These are phyloP conservation scores for Phialocephala sp. DNA, from an alignment of 2,329 filamentous ascomycete genomes.

Conservation along the genomic window DNA sequence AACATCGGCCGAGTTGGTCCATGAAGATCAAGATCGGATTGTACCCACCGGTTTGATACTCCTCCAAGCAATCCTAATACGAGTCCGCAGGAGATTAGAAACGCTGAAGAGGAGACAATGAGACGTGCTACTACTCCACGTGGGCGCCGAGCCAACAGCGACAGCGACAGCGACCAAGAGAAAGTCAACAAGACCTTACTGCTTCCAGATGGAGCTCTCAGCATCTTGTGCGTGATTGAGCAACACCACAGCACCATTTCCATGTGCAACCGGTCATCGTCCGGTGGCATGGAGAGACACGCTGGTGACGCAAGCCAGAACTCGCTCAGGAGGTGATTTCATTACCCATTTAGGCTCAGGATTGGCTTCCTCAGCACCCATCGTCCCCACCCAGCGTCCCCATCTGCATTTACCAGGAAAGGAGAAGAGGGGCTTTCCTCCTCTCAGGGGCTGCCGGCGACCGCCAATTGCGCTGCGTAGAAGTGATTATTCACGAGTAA, in stretches of 20 bases:
- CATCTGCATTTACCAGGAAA: constrained; percentile 9
- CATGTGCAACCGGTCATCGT: neutral
- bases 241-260: neutral
- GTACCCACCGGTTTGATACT: constrained; percentile 23
- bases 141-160: neutral
- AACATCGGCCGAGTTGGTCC: constrained; percentile 7
- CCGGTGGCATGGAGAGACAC: neutral
- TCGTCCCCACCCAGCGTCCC: neutral
- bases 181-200: neutral
- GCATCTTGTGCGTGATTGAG: neutral
- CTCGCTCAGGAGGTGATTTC: constrained; percentile 7
- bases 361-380: neutral
- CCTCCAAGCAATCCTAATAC: constrained; percentile 3
- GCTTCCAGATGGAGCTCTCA: neutral
- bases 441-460: constrained; percentile 8
- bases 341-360: constrained; percentile 12
- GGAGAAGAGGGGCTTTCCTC: constrained; percentile 12
- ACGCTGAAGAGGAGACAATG: neutral
- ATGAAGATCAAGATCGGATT: constrained; percentile 6
- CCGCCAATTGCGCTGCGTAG: constrained; percentile 5
- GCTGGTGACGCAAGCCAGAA: neutral
- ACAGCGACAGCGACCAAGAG: neutral
- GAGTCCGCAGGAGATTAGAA: constrained; percentile 1
- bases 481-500: constrained; percentile 17
- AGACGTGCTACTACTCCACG: constrained; percentile 1